Conservation (phyloP, 1,284 basidiomycete genomes). For the Takashimella tepidaria region DNA sequence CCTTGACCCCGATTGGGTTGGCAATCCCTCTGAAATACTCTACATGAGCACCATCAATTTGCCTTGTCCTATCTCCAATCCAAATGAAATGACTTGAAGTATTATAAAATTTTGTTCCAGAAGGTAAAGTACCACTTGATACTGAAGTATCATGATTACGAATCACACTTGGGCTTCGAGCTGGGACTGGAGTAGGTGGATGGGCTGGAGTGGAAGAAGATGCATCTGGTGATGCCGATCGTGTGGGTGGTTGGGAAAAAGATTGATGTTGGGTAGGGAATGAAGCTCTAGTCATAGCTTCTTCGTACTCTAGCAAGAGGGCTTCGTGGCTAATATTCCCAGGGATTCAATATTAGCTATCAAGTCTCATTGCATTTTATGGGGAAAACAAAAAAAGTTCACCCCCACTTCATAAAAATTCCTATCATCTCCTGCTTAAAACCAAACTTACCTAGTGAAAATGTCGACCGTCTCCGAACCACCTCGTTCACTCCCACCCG, state of each 20-base stretch:
- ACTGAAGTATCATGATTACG: neutral
- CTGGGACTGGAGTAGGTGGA: neutral
- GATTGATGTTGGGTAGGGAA: slow-evolving; percentile 19
- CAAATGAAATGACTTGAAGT: slow-evolving; percentile 86
- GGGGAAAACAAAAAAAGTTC: too few relatives aligned
- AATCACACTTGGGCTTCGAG: neutral
- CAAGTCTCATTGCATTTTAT: too few relatives aligned
- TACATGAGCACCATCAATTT: slow-evolving; percentile 86
- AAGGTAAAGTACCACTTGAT: neutral
- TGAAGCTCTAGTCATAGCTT: slow-evolving; percentile 71
- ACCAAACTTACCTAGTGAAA: slow-evolving; percentile 70
- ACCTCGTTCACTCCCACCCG: slow-evolving; percentile 54
- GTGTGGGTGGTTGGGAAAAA: slow-evolving; percentile 22
- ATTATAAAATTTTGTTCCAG: slow-evolving; percentile 38
- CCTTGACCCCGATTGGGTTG: slow-evolving; percentile 96
- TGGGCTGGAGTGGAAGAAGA: slow-evolving; percentile 24
- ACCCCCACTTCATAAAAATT: too few relatives aligned
- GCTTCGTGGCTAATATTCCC: slow-evolving; percentile 77
- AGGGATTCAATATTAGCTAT: too few relatives aligned
- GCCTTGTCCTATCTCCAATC: slow-evolving; percentile 96
- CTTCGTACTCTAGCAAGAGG: slow-evolving; percentile 87
- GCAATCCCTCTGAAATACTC: slow-evolving; percentile 93
- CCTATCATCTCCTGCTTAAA: too few relatives aligned
- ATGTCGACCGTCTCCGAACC: slow-evolving; percentile 88
- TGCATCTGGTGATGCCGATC: slow-evolving; percentile 19